Evolutionary conservation across 2,329 filamentous ascomycete genomes (phyloP).

Genomic region (Cercospora zeae-maydis): DNA sequence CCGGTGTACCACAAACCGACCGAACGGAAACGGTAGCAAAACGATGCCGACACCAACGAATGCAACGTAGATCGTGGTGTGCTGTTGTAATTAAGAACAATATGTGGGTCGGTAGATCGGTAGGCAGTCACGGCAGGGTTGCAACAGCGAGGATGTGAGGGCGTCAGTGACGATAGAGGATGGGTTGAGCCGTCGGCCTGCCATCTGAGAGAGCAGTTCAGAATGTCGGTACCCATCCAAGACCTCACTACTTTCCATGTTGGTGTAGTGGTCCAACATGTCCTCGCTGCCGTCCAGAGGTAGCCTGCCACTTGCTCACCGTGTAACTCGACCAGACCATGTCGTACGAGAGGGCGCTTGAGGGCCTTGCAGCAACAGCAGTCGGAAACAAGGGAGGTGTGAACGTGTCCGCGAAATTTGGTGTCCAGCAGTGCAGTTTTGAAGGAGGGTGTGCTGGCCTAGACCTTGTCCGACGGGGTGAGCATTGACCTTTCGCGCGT

Average conservation of each 20-base stretch:
- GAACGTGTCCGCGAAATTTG: background rate
- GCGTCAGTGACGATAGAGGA: background rate
- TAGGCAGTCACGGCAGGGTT: too few species aligned
- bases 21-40: conserved; percentile 15
- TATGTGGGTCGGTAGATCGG: too few species aligned
- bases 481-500: conserved; percentile 1
- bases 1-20: background rate
- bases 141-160: background rate
- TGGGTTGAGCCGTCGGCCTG: background rate
- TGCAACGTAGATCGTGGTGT: conserved; percentile 13
- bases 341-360: background rate
- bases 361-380: background rate
- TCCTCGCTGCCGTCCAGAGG: background rate
- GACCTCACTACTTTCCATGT: background rate
- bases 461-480: background rate
- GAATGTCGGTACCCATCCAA: background rate
- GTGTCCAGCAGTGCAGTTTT: background rate
- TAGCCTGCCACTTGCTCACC: background rate
- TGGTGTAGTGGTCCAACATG: background rate
- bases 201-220: background rate
- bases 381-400: background rate
- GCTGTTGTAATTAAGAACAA: background rate
- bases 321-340: background rate
- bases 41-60: conserved; percentile 2
- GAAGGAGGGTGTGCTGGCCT: background rate